phyloP scores from a whole-genome alignment of 2,329 filamentous ascomycete species.

The Nothopassalora personata region DNA sequence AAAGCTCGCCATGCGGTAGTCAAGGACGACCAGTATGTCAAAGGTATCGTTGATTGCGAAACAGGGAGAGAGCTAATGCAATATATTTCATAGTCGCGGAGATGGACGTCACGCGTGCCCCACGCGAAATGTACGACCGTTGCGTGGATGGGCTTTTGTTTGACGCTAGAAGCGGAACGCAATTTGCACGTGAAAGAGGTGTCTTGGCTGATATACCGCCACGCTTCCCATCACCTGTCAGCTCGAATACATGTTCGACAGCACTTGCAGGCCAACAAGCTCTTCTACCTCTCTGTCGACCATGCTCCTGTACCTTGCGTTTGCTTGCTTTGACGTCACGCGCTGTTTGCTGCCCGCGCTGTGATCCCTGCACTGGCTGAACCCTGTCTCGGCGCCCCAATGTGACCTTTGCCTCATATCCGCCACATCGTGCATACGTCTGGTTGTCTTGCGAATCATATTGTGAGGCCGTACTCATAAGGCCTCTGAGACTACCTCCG shows the following conservation, averaged over 20 bases:
- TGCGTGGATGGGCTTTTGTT: background rate
- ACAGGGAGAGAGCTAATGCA: background rate
- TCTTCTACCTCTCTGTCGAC: background rate
- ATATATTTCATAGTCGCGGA: background rate
- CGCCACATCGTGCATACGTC: background rate
- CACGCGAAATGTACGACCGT: background rate
- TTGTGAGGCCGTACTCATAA: background rate
- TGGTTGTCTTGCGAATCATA: background rate
- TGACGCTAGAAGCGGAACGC: background rate
- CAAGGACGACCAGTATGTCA: background rate
- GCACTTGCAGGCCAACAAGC: background rate
- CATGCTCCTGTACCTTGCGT: background rate
- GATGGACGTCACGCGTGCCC: background rate
- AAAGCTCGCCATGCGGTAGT: background rate
- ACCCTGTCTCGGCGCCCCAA: background rate
- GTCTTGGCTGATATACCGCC: background rate
- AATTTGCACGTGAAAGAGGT: background rate
- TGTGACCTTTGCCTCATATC: background rate
- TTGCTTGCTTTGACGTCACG: background rate
- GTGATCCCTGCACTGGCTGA: background rate
- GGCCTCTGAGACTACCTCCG: background rate
- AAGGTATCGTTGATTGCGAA: background rate
- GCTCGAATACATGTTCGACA: background rate
- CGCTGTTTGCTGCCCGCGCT: background rate
- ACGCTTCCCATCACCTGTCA: background rate